Conservation (phyloP, 768 basidiomycete genomes). For the Trichaptum fuscoviolaceum region DNA sequence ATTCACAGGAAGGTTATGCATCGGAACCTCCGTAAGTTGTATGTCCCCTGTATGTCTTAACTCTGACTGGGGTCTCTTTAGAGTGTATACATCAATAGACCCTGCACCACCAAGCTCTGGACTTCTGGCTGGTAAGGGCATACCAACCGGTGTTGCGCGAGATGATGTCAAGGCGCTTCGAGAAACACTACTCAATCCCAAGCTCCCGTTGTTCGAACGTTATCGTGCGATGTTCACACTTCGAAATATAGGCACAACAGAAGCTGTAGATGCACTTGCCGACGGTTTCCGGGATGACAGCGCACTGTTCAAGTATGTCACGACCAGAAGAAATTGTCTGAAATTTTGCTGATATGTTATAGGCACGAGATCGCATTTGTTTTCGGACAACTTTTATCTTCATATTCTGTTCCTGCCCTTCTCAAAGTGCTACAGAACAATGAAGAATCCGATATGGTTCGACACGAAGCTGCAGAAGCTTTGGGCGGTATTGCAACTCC, state of each 20-base stretch:
- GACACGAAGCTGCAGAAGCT: conserved; percentile 98
- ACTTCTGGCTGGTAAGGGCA: conserved; percentile 50
- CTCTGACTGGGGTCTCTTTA: conserved; percentile 20
- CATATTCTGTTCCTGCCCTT: conserved; percentile 83
- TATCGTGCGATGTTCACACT: conserved; percentile 99
- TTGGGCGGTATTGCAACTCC: conserved; percentile 95
- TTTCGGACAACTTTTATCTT: conserved; percentile 90
- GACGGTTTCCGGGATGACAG: conserved; percentile 86
- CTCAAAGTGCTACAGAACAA: conserved; percentile 68
- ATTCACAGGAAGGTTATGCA: conserved; percentile 18
- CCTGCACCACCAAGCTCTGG: conserved; percentile 78
- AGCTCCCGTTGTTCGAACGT: conserved; percentile 77
- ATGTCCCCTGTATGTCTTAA: not conserved
- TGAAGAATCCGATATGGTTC: conserved; percentile 90
- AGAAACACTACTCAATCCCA: conserved; percentile 56
- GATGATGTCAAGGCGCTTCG: conserved; percentile 50
- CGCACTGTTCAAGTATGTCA: conserved; percentile 84
- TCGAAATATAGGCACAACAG: conserved; percentile 82
- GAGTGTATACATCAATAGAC: conserved; percentile 79
- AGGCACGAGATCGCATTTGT: conserved; percentile 99
- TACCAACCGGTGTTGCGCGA: conserved; percentile 44
- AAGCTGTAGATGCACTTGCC: conserved; percentile 87
- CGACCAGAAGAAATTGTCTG: not conserved
- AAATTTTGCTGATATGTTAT: not conserved
- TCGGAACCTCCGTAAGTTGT: conserved; percentile 33